Percentiles rank a stretch among this genome's conserved stretches.
Evolutionary conservation across 2,329 filamentous ascomycete species (phyloP).

Genomic region (Aspergillus sp.): DNA sequence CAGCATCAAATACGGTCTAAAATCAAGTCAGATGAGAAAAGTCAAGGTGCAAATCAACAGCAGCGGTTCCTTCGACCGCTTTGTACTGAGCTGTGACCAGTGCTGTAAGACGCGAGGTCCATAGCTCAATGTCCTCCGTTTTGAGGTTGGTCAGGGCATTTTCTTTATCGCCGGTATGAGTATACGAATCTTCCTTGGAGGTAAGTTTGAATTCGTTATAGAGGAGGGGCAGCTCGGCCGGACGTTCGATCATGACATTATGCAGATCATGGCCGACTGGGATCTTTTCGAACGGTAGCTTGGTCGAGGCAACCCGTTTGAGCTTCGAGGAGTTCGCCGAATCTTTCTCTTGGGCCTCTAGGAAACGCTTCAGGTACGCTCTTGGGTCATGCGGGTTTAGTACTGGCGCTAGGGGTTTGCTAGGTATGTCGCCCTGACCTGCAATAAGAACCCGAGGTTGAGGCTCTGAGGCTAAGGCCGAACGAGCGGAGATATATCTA

Average conservation of each 20-base stretch:
- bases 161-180: slow-evolving; percentile 12
- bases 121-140: slow-evolving; percentile 19
- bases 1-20: background rate
- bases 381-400: slow-evolving; percentile 35
- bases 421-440: background rate
- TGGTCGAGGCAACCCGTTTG: slow-evolving; percentile 25
- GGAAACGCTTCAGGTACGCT: slow-evolving; percentile 35
- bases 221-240: slow-evolving; percentile 13
- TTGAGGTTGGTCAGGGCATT: slow-evolving; percentile 20
- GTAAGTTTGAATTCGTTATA: slow-evolving; percentile 7
- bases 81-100: slow-evolving; percentile 28
- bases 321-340: background rate
- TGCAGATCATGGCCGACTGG: slow-evolving; percentile 31
- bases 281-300: slow-evolving; percentile 37
- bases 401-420: background rate
- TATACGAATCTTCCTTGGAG: slow-evolving; percentile 30
- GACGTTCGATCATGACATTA: slow-evolving; percentile 22
- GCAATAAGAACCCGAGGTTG: background rate
- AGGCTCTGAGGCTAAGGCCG: slow-evolving; percentile 24
- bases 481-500: slow-evolving; percentile 37
- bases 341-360: background rate
- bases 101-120: slow-evolving; percentile 23
- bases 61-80: slow-evolving; percentile 10
- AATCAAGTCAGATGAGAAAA: slow-evolving; percentile 17
- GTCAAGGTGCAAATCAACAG: slow-evolving; percentile 22